Evolutionary conservation across 306 rosid genomes (phyloP), one percentile per base, ranked within the genome.

Genomic region (Rubus parviflorus): DNA sequence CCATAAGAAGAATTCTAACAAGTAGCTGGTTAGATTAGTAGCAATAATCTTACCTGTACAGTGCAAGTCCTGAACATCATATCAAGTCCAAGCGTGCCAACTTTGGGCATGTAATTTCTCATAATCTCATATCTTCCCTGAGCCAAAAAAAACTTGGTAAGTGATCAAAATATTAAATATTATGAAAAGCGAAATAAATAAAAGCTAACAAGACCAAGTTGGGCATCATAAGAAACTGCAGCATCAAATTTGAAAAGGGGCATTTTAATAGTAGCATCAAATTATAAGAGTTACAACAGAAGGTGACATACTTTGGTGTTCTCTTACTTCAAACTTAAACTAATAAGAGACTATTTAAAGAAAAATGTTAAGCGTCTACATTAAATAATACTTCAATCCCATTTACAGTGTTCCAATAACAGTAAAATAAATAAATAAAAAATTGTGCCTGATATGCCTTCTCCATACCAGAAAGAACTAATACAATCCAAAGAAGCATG

Each of bases 11-110:
- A 43, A 70, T 40, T 25, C 51, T 53, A 20, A 11, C 30, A 80
- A 64, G 20, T 37, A 71, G 72, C 74, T 23, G 58, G 65, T 66
- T 61, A 62, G 23, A 72, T 71, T 45, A 65, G 69, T 66, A 78
- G 54, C 69, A 54, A 12, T 52, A 15, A 72, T 78, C 85, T 83
- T 83, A 92, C 99, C 97, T 96, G 99, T 51, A 96, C 99, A 56
- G 99, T 96, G 86, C 98, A 96, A 57, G 99, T 96, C 88, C 99
- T 88, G 86, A 92, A 91, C 99, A 92, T 96, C 98, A 92, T 92
- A 84, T 96, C 98, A 76, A 92, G 97, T 77, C 98, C 99, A 35
- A 96, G 97, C 13, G 99, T 80, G 67, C 99, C 98, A 82, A 96
- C 99, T 88, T 88, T 88, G 72, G 97, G 99, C 99, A 92, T 92